These are phyloP conservation scores for Sanghuangporus weigelae DNA, from an alignment of 1,284 basidiomycete genomes.

Conservation along the genomic window DNA sequence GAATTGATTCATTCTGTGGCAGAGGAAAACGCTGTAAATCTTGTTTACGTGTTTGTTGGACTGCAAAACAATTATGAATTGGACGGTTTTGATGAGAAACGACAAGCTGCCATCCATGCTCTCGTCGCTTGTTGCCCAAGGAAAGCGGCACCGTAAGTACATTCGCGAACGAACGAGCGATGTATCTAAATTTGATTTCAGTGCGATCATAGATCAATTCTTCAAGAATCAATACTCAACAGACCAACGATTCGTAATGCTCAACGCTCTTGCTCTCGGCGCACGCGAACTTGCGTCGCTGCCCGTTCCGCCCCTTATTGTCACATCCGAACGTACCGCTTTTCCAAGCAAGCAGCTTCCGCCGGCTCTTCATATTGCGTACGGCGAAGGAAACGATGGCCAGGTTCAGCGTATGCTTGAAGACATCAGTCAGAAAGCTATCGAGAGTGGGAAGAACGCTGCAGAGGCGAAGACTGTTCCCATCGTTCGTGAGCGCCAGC, in stretches of 20 bases:
- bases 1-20: slow-evolving; percentile 7
- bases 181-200: slow-evolving; percentile 28
- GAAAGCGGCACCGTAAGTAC: slow-evolving; percentile 72
- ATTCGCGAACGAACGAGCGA: background rate
- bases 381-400: slow-evolving; percentile 27
- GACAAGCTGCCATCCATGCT: slow-evolving; percentile 74
- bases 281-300: slow-evolving; percentile 82
- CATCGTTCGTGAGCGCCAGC: slow-evolving; percentile 65
- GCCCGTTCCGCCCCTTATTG: slow-evolving; percentile 39
- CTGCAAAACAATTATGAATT: slow-evolving; percentile 84
- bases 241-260: slow-evolving; percentile 77
- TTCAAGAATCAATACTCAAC: slow-evolving; percentile 90
- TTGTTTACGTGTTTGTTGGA: slow-evolving; percentile 68
- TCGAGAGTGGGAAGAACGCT: slow-evolving; percentile 49
- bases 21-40: slow-evolving; percentile 87
- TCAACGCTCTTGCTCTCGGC: slow-evolving; percentile 82
- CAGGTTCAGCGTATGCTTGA: slow-evolving; percentile 51
- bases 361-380: slow-evolving; percentile 55
- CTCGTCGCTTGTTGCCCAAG: slow-evolving; percentile 76
- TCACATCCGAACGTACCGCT: slow-evolving; percentile 33
- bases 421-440: slow-evolving; percentile 51
- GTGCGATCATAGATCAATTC: slow-evolving; percentile 85
- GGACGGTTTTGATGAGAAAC: slow-evolving; percentile 70
- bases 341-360: slow-evolving; percentile 83
- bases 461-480: slow-evolving; percentile 49